phyloP scores from a whole-genome alignment of 2,329 filamentous ascomycete species.

The Fulvia fulva region DNA sequence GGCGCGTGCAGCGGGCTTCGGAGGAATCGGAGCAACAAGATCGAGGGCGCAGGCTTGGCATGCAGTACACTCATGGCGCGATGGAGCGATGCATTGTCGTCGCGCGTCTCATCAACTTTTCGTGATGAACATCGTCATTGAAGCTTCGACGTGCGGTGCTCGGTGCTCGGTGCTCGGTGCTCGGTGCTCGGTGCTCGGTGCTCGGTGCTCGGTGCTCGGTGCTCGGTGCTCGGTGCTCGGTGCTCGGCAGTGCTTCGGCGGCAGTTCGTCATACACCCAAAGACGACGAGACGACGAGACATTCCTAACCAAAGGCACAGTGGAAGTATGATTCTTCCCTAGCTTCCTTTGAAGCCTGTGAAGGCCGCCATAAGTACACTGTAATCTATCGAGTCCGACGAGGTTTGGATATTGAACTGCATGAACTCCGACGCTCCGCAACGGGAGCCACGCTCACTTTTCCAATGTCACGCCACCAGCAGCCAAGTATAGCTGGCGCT shows the following conservation, averaged over 20 bases:
- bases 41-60: slow-evolving; percentile 45
- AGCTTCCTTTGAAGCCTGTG: not conserved
- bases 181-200: not conserved
- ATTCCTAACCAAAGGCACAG: not conserved
- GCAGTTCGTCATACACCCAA: no score
- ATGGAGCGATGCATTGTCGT: not conserved
- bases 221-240: not conserved
- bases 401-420: not conserved
- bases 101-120: not conserved
- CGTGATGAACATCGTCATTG: not conserved
- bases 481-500: not conserved
- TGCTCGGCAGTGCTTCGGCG: not conserved
- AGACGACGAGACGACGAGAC: no score
- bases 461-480: not conserved
- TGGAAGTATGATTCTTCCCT: not conserved
- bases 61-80: slow-evolving; percentile 26
- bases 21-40: slow-evolving; percentile 65
- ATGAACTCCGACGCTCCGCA: not conserved
- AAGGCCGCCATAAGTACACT: not conserved
- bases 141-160: not conserved
- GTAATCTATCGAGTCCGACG: not conserved
- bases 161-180: not conserved
- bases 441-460: slow-evolving; percentile 2
- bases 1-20: slow-evolving; percentile 62
- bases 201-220: not conserved